phyloP scores from a whole-genome alignment of 352 stramenopile genomes.

The Elongisporangium anandrum region DNA sequence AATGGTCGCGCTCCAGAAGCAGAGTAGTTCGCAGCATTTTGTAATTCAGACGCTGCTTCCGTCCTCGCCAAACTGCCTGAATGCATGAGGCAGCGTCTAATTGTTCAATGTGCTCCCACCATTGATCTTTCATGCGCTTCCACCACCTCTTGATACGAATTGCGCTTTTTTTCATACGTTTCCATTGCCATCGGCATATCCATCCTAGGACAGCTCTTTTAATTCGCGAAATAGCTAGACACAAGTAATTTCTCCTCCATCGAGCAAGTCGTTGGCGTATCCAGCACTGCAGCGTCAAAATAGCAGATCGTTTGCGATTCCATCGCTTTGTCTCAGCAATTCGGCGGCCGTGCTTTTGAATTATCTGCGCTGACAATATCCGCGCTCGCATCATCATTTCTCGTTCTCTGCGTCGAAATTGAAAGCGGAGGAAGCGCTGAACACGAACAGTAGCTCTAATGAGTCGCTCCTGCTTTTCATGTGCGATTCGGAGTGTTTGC shows the following conservation, averaged over 20 bases:
- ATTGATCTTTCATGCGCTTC: constrained; percentile 12
- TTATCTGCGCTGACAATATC: constrained; percentile 31
- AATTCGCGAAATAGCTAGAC: constrained; percentile 6
- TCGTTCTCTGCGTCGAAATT: constrained; percentile 34
- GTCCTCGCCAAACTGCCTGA: constrained; percentile 37
- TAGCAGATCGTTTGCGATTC: constrained; percentile 6
- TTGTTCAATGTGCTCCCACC: constrained; percentile 16
- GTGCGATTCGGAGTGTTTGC: constrained; percentile 9
- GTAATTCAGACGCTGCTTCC: constrained; percentile 4
- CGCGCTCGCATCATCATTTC: constrained; percentile 24
- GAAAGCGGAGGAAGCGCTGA: constrained; percentile 34
- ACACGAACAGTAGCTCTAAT: constrained; percentile 16
- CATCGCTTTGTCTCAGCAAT: constrained; percentile 11
- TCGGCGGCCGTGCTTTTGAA: constrained; percentile 47
- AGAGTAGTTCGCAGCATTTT: not conserved
- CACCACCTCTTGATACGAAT: constrained; percentile 47
- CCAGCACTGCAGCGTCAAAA: constrained; percentile 37
- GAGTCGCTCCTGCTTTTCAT: constrained; percentile 3
- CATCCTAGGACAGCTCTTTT: constrained; percentile 12
- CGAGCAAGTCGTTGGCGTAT: constrained; percentile 17
- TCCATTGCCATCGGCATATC: constrained; percentile 19
- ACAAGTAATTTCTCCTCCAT: constrained; percentile 6
- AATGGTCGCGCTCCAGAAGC: not conserved
- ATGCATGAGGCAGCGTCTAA: constrained; percentile 42
- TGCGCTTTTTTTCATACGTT: not conserved